Percentiles rank a stretch among this genome's conserved stretches.
phyloP scores from a whole-genome alignment of 140 eudicot genomes.

The Ambrosia hybrid region DNA sequence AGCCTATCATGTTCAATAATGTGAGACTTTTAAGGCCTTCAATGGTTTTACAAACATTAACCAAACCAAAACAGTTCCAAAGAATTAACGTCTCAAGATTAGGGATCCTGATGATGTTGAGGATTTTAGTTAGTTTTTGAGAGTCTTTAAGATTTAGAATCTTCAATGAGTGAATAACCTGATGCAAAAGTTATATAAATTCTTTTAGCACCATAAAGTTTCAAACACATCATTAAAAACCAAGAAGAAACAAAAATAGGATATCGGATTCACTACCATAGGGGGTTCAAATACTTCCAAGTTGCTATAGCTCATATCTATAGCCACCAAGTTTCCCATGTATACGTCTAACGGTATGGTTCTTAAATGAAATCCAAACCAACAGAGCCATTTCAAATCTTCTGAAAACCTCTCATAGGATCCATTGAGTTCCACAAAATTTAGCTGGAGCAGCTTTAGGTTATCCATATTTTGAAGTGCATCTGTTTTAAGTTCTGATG shows the following conservation, averaged over 20 bases:
- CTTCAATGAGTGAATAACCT: not conserved
- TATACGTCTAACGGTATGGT: slow-evolving; percentile 16
- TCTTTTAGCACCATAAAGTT: not conserved
- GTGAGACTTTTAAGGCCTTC: too few species aligned
- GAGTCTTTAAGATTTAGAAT: slow-evolving; percentile 3
- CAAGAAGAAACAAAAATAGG: not conserved
- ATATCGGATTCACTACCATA: not conserved
- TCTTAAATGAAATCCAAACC: slow-evolving; percentile 22
- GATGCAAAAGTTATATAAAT: not conserved
- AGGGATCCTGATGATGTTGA: not conserved
- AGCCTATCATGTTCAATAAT: too few species aligned
- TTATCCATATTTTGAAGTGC: too few species aligned
- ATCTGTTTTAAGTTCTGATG: too few species aligned
- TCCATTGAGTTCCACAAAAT: slow-evolving; percentile 12
- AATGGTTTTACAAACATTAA: too few species aligned
- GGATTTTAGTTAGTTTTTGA: not conserved
- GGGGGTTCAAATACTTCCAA: too few species aligned
- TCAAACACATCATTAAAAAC: not conserved
- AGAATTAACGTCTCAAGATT: not conserved
- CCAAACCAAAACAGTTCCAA: not conserved
- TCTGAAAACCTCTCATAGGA: slow-evolving; percentile 1
- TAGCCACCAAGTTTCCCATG: slow-evolving; percentile 5
- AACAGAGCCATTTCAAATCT: slow-evolving; percentile 29
- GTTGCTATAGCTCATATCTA: too few species aligned
- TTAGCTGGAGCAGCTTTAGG: too few species aligned